Percentiles rank a stretch among this genome's conserved stretches.
phyloP scores from a whole-genome alignment of 169 alveolate species.

The Plasmodium relictum region DNA sequence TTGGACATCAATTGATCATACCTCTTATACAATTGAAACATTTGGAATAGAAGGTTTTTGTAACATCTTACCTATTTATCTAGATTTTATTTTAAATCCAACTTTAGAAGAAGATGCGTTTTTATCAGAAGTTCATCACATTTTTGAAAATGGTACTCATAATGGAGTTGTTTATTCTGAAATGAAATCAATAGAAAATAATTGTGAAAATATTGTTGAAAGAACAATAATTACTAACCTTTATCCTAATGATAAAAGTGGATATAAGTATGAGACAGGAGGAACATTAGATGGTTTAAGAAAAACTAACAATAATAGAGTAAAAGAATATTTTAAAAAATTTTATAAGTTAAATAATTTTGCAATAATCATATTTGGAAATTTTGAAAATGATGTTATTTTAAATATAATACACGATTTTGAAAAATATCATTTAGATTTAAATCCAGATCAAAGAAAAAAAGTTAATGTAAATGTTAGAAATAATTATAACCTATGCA shows the following conservation, averaged over 20 bases:
- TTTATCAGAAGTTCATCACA: conserved; percentile 90
- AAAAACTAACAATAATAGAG: conserved; percentile 78
- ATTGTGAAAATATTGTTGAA: conserved; percentile 76
- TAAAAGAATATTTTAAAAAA: conserved; percentile 79
- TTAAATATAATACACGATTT: conserved; percentile 26
- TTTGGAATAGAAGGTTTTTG: conserved; percentile 91
- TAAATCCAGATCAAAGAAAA: conserved; percentile 31
- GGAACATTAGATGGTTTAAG: conserved; percentile 83
- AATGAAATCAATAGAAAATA: conserved; percentile 82
- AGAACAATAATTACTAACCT: conserved; percentile 70
- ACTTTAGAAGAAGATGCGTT: conserved; percentile 86
- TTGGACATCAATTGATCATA: conserved; percentile 91
- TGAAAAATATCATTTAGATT: conserved; percentile 39
- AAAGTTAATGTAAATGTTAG: conserved; percentile 17
- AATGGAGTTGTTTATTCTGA: conserved; percentile 86
- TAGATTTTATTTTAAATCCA: conserved; percentile 89
- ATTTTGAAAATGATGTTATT: conserved; percentile 56
- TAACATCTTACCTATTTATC: conserved; percentile 88
- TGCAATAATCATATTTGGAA: conserved; percentile 81
- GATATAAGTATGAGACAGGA: conserved; percentile 80
- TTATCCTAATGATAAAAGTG: conserved; percentile 81
- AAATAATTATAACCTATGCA: conserved; percentile 19
- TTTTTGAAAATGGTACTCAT: conserved; percentile 84
- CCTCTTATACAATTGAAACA: conserved; percentile 88
- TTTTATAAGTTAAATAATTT: conserved; percentile 81